Conservation (phyloP, 2,329 filamentous ascomycete genomes). For the Aspergillus sp. region DNA sequence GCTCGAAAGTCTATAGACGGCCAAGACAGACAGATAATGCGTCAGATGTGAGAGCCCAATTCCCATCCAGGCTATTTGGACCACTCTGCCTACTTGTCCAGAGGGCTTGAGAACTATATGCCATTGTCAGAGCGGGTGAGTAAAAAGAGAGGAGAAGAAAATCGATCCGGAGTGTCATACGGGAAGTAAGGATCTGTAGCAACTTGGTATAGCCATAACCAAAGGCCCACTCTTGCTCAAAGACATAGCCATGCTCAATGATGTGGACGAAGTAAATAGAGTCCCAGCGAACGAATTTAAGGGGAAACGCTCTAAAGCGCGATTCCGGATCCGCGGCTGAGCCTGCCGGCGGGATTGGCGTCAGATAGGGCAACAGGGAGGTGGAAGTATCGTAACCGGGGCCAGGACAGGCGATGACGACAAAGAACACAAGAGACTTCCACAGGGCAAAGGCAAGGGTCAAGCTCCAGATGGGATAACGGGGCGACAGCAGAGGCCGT, state of each 20-base stretch:
- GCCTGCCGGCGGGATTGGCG: background rate
- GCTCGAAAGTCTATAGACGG: slow-evolving; percentile 59
- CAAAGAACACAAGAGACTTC: slow-evolving; percentile 47
- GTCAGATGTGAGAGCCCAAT: slow-evolving; percentile 62
- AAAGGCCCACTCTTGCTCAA: slow-evolving; percentile 62
- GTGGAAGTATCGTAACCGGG: slow-evolving; percentile 58
- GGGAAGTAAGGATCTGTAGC: slow-evolving; percentile 30
- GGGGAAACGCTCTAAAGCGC: slow-evolving; percentile 15
- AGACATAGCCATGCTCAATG: slow-evolving; percentile 47
- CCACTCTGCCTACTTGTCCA: slow-evolving; percentile 12
- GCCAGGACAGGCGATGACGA: slow-evolving; percentile 46
- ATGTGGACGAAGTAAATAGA: slow-evolving; percentile 52
- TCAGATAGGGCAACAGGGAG: slow-evolving; percentile 36
- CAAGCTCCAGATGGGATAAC: slow-evolving; percentile 26
- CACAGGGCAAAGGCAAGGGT: slow-evolving; percentile 43
- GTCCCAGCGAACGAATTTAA: slow-evolving; percentile 53
- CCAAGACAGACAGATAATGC: slow-evolving; percentile 67
- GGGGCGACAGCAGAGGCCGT: slow-evolving; percentile 16
- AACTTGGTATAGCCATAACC: slow-evolving; percentile 47
- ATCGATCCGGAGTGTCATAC: slow-evolving; percentile 12
- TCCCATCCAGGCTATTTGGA: slow-evolving; percentile 43
- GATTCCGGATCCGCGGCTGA: background rate
- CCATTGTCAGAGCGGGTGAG: no score
- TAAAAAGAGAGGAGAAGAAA: no score
- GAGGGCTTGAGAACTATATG: slow-evolving; percentile 17